Evolutionary conservation across 75 land plant species (phyloP).

Genomic region (Picea glauca): DNA sequence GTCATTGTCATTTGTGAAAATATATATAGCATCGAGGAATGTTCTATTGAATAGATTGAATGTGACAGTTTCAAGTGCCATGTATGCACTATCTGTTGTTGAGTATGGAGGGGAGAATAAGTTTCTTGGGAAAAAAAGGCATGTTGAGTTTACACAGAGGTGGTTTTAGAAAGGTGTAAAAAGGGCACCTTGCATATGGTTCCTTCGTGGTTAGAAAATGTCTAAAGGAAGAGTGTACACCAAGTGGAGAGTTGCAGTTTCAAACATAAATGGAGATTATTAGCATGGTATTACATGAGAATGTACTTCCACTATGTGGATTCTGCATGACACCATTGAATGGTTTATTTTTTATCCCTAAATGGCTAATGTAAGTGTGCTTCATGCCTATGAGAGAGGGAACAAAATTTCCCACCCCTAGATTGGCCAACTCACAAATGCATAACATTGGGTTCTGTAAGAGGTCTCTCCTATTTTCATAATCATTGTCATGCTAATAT

Average conservation of each 20-base stretch:
- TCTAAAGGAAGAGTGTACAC: slow-evolving; percentile 70
- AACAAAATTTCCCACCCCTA: slow-evolving; percentile 53
- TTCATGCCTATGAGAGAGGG: slow-evolving; percentile 74
- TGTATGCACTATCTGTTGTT: slow-evolving; percentile 59
- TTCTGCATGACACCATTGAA: slow-evolving; percentile 85
- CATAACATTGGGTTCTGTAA: slow-evolving; percentile 77
- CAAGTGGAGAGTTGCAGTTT: slow-evolving; percentile 85
- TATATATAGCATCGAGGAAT: slow-evolving; percentile 87
- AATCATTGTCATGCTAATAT: slow-evolving; percentile 88
- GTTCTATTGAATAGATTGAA: slow-evolving; percentile 75
- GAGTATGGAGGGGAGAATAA: slow-evolving; percentile 48
- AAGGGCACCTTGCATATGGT: slow-evolving; percentile 79
- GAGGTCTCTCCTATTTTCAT: slow-evolving; percentile 84
- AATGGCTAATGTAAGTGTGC: slow-evolving; percentile 88
- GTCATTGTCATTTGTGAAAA: slow-evolving; percentile 87
- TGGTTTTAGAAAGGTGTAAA: slow-evolving; percentile 68
- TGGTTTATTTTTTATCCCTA: slow-evolving; percentile 79
- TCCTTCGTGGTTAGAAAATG: slow-evolving; percentile 77
- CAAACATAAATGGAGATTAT: slow-evolving; percentile 85
- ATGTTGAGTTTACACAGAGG: too few species aligned
- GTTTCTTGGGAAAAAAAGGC: too few species aligned
- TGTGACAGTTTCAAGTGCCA: slow-evolving; percentile 58
- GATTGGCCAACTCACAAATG: slow-evolving; percentile 70
- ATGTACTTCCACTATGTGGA: slow-evolving; percentile 67
- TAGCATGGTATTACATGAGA: slow-evolving; percentile 81